Conservation (phyloP, 2,329 filamentous ascomycete genomes). For the Cladosporium sp. region DNA sequence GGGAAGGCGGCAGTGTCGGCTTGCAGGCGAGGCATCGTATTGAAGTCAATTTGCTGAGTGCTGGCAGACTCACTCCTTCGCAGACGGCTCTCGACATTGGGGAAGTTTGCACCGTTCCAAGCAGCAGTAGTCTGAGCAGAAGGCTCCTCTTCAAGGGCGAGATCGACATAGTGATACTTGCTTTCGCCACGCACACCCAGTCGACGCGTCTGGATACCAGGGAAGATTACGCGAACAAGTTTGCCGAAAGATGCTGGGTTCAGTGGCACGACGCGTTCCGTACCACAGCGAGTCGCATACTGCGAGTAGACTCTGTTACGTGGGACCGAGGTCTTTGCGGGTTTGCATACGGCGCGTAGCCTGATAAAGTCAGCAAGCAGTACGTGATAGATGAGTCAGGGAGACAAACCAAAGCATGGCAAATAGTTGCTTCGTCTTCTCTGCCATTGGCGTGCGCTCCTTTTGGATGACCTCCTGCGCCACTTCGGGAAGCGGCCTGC, state of each 20-base stretch:
- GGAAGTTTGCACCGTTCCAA: conserved; percentile 27
- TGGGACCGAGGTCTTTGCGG: conserved; percentile 82
- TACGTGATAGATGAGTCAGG: conserved; percentile 22
- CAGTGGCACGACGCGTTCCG: conserved; percentile 87
- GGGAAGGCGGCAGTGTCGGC: conserved; percentile 53
- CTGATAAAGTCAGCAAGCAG: conserved; percentile 44
- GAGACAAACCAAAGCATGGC: conserved; percentile 80
- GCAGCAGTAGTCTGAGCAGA: conserved; percentile 27
- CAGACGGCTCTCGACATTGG: conserved; percentile 24
- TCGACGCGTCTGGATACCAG: conserved; percentile 87
- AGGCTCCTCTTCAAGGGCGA: conserved; percentile 51
- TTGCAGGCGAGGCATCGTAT: conserved; percentile 47
- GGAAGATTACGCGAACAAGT: conserved; percentile 92
- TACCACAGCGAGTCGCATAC: conserved; percentile 90
- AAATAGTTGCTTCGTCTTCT: conserved; percentile 81
- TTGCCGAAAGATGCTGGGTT: conserved; percentile 98
- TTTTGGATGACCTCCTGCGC: conserved; percentile 75
- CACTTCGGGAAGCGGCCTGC: conserved; percentile 68
- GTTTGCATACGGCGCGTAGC: conserved; percentile 71
- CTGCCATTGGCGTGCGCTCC: conserved; percentile 76
- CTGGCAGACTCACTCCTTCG: conserved; percentile 35
- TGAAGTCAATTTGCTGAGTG: conserved; percentile 37
- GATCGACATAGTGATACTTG: conserved; percentile 86
- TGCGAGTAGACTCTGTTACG: conserved; percentile 92
- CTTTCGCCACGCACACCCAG: conserved; percentile 94